phyloP scores from a whole-genome alignment of 129 eudicot species.

The Helichrysum umbraculigerum region DNA sequence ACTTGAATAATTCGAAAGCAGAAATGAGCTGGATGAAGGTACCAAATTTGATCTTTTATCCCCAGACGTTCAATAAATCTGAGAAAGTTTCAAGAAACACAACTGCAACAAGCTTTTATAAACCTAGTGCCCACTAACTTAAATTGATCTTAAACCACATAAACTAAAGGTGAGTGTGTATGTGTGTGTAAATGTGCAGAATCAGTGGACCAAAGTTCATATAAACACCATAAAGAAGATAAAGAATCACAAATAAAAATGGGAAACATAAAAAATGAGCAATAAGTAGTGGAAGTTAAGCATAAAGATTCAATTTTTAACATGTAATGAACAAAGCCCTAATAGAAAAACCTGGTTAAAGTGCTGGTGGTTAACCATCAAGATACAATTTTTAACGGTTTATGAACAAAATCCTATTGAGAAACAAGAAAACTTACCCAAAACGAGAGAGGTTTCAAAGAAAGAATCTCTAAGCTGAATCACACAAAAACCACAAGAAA shows the following conservation, averaged over 20 bases:
- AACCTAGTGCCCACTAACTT: constrained; percentile 24
- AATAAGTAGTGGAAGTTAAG: neutral
- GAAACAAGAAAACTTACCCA: constrained; percentile 22
- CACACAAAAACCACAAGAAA: constrained; percentile 13
- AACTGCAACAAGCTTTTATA: neutral
- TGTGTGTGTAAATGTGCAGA: constrained; percentile 10
- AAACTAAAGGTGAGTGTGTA: constrained; percentile 1
- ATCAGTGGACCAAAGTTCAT: constrained; percentile 24
- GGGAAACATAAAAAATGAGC: constrained; percentile 5
- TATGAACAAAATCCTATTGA: constrained; percentile 23
- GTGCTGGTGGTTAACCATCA: constrained; percentile 18
- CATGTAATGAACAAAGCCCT: neutral
- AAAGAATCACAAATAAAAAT: constrained; percentile 14
- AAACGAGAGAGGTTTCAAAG: constrained; percentile 17
- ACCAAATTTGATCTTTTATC: constrained; percentile 18
- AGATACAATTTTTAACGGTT: constrained; percentile 20
- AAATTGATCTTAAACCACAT: neutral
- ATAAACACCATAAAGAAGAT: constrained; percentile 20
- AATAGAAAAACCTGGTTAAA: neutral
- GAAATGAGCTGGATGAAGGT: constrained; percentile 13
- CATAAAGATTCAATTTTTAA: constrained; percentile 18
- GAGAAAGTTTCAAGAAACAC: constrained; percentile 23
- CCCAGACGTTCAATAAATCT: constrained; percentile 19
- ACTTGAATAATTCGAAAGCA: neutral
- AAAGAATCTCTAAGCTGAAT: constrained; percentile 21